Percentiles rank a stretch among this genome's conserved stretches.
Conservation (phyloP, 2,329 filamentous ascomycete genomes). For the Pyrenochaeta sp. region DNA sequence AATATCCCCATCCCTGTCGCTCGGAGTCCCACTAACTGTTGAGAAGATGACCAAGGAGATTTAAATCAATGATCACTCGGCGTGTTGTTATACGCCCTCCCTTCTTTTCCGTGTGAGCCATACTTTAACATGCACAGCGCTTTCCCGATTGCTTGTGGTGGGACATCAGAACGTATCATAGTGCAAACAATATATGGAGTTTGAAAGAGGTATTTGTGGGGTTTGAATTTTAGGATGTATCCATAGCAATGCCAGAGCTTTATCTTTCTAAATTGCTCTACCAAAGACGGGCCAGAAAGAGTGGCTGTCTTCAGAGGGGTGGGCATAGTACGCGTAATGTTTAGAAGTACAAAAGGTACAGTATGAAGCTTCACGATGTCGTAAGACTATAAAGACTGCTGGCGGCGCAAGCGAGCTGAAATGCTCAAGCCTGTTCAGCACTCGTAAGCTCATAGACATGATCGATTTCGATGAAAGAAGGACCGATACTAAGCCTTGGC, state of each 20-base stretch:
- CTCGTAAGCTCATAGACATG: too few species aligned
- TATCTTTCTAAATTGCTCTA: neutral
- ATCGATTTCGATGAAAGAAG: too few species aligned
- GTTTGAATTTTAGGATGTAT: neutral
- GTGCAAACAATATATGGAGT: neutral
- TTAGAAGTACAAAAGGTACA: too few species aligned
- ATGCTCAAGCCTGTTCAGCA: too few species aligned
- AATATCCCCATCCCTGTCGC: conserved; percentile 6
- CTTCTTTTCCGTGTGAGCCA: neutral
- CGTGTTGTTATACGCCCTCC: neutral
- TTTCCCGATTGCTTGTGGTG: neutral
- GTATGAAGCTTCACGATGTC: too few species aligned
- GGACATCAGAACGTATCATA: neutral
- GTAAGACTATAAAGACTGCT: too few species aligned
- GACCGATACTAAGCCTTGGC: too few species aligned
- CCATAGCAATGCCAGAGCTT: neutral
- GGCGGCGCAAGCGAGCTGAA: too few species aligned
- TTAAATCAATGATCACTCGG: neutral
- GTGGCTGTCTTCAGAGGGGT: too few species aligned
- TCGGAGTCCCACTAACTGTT: neutral
- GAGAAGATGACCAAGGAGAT: neutral
- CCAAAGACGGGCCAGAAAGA: too few species aligned
- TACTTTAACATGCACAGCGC: neutral
- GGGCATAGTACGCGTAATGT: too few species aligned
- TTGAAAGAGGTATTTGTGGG: neutral